These are phyloP conservation scores for Strobilomyces dryophilus DNA, from an alignment of 768 basidiomycete species.

Conservation along the genomic window DNA sequence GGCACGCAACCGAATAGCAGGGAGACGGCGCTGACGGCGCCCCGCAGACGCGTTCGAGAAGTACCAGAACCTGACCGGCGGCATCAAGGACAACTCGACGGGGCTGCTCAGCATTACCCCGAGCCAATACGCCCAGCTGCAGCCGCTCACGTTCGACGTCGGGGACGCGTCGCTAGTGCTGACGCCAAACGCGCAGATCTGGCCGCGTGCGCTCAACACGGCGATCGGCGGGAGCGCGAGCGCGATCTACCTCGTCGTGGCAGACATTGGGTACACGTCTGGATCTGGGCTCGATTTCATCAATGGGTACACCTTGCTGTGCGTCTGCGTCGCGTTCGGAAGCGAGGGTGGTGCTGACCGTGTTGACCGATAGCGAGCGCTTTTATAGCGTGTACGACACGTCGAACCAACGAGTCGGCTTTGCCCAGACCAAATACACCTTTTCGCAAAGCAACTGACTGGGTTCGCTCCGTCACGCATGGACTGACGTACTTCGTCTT, in stretches of 20 bases:
- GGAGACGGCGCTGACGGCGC: background rate
- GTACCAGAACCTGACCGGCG: background rate
- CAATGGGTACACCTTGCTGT: background rate
- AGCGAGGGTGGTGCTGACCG: background rate
- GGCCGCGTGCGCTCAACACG: background rate
- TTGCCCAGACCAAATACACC: background rate
- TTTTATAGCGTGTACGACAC: constrained; percentile 1
- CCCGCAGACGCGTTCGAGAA: background rate
- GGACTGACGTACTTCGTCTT: too few species aligned
- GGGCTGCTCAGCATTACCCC: background rate
- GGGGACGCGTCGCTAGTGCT: background rate
- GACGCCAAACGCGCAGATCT: background rate
- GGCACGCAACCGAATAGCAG: too few species aligned
- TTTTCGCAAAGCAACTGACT: background rate
- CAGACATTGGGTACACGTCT: background rate
- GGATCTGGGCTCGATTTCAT: background rate
- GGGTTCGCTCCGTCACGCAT: background rate
- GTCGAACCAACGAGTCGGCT: background rate
- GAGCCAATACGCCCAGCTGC: background rate
- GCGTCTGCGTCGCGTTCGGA: background rate
- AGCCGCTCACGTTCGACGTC: background rate
- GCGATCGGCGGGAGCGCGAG: background rate
- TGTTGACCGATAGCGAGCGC: background rate
- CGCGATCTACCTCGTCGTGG: background rate
- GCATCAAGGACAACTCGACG: background rate